phyloP scores from a whole-genome alignment of 2,329 filamentous ascomycete species.

The Penicillium sp. region DNA sequence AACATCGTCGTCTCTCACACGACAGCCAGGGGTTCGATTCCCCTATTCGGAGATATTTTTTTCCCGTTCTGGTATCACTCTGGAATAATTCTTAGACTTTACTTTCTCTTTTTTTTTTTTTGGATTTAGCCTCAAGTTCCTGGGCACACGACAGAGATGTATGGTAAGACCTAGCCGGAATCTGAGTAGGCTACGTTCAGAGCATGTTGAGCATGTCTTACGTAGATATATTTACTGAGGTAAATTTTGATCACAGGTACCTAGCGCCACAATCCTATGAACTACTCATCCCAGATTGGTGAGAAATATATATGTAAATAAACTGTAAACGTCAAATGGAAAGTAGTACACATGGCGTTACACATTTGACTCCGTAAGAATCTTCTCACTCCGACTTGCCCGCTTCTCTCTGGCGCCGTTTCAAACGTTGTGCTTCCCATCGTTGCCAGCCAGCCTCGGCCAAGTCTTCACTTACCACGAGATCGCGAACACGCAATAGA shows the following conservation, averaged over 20 bases:
- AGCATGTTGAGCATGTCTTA: too few species aligned
- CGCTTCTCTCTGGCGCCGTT: conserved; percentile 30
- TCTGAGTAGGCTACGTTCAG: too few species aligned
- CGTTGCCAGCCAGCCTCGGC: conserved; percentile 91
- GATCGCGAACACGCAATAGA: conserved; percentile 74
- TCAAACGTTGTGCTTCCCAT: conserved; percentile 67
- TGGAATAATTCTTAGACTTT: neutral
- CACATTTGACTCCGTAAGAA: neutral
- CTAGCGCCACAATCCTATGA: too few species aligned
- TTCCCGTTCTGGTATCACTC: neutral
- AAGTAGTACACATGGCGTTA: neutral
- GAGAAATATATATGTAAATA: too few species aligned
- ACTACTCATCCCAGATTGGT: too few species aligned
- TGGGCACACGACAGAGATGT: too few species aligned
- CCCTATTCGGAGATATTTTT: conserved; percentile 31
- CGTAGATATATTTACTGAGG: too few species aligned
- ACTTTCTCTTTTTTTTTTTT: neutral
- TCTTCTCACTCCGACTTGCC: conserved; percentile 35
- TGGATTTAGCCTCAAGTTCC: neutral
- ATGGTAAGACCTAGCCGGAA: too few species aligned
- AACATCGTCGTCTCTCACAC: conserved; percentile 38
- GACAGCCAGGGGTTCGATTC: conserved; percentile 37
- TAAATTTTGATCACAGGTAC: too few species aligned
- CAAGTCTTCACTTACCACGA: conserved; percentile 85
- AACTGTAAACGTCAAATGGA: neutral